Conservation (phyloP, 2,329 filamentous ascomycete genomes). For the Calonectria pseudoreteaudii region DNA sequence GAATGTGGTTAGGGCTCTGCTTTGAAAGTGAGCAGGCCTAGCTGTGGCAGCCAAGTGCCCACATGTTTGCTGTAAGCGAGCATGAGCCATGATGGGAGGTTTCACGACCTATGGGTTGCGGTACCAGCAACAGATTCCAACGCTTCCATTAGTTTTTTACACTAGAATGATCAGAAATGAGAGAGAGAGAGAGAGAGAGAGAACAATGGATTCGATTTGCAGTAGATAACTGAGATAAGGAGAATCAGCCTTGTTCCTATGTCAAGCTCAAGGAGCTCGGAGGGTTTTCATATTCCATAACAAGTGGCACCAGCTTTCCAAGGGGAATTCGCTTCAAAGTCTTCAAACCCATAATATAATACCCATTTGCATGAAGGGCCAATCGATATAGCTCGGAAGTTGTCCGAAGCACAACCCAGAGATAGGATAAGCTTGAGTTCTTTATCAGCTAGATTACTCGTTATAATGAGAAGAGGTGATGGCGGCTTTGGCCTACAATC, state of each 20-base stretch:
- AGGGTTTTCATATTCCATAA: neutral
- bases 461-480: neutral
- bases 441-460: neutral
- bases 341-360: neutral
- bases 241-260: too few relatives aligned
- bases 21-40: neutral
- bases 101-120: neutral
- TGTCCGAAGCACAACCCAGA: conserved; percentile 12
- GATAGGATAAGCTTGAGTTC: neutral
- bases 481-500: neutral
- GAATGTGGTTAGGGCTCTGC: neutral
- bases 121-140: neutral
- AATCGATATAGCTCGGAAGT: conserved; percentile 10
- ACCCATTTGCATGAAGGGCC: neutral
- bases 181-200: neutral
- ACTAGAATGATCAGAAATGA: neutral
- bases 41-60: neutral
- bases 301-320: neutral
- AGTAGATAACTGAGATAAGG: neutral
- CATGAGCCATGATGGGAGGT: neutral
- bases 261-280: too few relatives aligned
- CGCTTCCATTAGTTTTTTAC: too few relatives aligned
- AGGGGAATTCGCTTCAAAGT: too few relatives aligned
- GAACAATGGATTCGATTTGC: neutral
- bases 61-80: neutral